phyloP scores from a whole-genome alignment of 345 rosid species.

The Lepidium didymum region DNA sequence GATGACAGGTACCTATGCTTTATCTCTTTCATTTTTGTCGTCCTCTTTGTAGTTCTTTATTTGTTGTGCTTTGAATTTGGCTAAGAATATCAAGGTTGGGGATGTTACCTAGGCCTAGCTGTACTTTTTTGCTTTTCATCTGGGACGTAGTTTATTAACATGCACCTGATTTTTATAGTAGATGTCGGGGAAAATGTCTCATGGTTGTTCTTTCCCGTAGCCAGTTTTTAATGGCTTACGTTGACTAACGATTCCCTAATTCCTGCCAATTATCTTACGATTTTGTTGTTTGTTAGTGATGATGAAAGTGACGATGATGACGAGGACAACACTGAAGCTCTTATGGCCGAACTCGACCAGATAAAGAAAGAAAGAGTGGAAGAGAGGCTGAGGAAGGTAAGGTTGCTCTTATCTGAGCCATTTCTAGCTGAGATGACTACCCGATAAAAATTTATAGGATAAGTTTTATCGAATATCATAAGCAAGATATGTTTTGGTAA shows the following conservation, averaged over 20 bases:
- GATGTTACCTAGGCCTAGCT: neutral
- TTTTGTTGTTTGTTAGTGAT: conserved; percentile 30
- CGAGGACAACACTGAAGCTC: conserved; percentile 85
- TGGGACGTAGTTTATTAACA: neutral
- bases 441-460: neutral
- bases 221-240: neutral
- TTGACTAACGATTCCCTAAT: neutral
- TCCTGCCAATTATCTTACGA: neutral
- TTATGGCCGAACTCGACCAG: conserved; percentile 90
- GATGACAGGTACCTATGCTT: conserved; percentile 50
- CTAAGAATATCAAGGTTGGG: neutral
- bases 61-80: neutral
- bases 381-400: conserved; percentile 79
- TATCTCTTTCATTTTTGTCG: neutral
- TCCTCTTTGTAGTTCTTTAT: neutral
- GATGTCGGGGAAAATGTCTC: neutral
- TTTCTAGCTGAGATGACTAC: conserved; percentile 7
- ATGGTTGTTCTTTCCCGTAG: neutral
- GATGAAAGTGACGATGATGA: conserved; percentile 54
- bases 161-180: neutral
- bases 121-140: neutral
- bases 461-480: neutral
- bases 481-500: neutral
- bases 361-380: conserved; percentile 93
- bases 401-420: neutral